These are phyloP conservation scores for Colletotrichum costaricense DNA, from an alignment of 2,329 filamentous ascomycete species.

Conservation along the genomic window DNA sequence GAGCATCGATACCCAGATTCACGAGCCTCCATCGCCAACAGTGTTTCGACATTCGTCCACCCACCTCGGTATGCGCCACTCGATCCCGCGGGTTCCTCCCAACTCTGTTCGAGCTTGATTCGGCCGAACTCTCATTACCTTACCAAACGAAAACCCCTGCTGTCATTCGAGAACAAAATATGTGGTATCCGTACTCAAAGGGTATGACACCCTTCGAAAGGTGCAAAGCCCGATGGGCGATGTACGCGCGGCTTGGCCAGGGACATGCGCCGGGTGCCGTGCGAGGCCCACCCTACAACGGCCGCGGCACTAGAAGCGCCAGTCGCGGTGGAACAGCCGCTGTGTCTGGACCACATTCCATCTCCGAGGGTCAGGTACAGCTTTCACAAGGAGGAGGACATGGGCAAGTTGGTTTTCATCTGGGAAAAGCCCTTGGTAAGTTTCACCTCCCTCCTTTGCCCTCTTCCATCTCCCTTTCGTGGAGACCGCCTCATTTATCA, in stretches of 20 bases:
- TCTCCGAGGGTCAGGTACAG: background rate
- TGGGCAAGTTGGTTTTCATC: background rate
- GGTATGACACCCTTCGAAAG: conserved; percentile 3
- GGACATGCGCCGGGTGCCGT: conserved; percentile 14
- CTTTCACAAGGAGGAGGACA: background rate
- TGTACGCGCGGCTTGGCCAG: conserved; percentile 22
- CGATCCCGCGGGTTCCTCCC: background rate
- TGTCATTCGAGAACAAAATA: background rate
- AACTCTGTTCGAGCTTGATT: background rate
- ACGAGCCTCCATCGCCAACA: background rate
- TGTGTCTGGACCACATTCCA: conserved; percentile 4
- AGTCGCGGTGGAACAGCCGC: conserved; percentile 5
- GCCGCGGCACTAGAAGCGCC: conserved; percentile 6
- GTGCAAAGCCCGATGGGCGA: background rate
- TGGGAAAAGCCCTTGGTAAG: background rate
- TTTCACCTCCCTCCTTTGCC: background rate
- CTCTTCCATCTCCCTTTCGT: background rate
- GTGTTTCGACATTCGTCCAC: background rate
- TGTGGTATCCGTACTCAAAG: background rate
- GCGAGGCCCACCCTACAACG: conserved; percentile 16
- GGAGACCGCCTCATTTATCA: conserved; percentile 6
- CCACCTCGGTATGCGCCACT: background rate
- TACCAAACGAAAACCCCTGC: background rate
- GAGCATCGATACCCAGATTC: background rate
- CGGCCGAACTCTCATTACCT: background rate